Evolutionary conservation across 805 yeast genomes (phyloP), one percentile per base, ranked within the genome.

Genomic region (Ascoidea asiatica): DNA sequence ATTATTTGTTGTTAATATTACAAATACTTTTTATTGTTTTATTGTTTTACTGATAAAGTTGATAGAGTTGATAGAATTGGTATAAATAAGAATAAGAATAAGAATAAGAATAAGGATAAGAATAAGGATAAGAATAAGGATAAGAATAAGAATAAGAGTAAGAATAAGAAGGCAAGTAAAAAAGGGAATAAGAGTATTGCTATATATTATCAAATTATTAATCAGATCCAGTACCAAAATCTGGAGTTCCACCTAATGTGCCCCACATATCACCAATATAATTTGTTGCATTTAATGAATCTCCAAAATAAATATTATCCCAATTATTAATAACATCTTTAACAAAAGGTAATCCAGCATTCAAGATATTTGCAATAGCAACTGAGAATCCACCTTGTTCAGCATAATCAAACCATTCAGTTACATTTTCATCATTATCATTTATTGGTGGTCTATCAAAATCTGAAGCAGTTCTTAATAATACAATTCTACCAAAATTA

Each of bases 221-320:
- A n/a, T n/a, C n/a, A n/a, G n/a, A n/a, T n/a, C 48, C 48, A 15
- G 49, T 50, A 22, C 65, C 65, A 44, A 63, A 64, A 49, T 59
- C 54, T 41, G 64, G 65, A 37, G 60, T 52, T 37, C 69, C 70
- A 21, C 67, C 81, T 43, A 78, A 65, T 39, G 80, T 66, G 43
- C 74, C 78, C 48, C 67, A 72, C 46, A 73, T 65, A 54, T 78
- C 84, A 50, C 85, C 85, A 44, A 77, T 64, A 57, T 77, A 78
- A 63, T 76, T 76, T 19, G 59, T 59, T 15, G 81, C 64, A 41
- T 56, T 55, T 52, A 62, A 70, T 13, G 60, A 49, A 41, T 61
- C 59, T 36, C 47, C 53, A 38, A 53, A 46, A 53, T 66, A 65
- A 37, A 57, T 41, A 19, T 50, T 41, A 36, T 62, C 65, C 72